A percentile compares a stretch with the other conserved stretches of the same genome.
These are phyloP conservation scores for Venturia carpophila DNA, from an alignment of 2,329 filamentous ascomycete species.

Conservation along the genomic window DNA sequence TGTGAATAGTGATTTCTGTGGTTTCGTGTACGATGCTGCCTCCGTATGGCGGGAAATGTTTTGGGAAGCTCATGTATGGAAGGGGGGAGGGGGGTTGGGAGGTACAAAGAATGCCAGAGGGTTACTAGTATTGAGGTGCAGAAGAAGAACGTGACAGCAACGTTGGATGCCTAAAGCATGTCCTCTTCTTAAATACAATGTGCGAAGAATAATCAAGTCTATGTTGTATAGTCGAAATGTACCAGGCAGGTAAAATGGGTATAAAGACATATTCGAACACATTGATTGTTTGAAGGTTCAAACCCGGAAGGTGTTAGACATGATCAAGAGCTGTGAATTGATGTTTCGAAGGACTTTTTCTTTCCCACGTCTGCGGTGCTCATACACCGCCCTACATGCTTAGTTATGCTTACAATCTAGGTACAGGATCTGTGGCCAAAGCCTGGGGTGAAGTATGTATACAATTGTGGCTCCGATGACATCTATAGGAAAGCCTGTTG, in stretches of 20 bases:
- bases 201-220: no score
- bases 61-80: not conserved
- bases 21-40: no score
- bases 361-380: not conserved
- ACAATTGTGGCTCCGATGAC: not conserved
- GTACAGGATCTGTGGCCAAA: not conserved
- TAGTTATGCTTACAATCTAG: not conserved
- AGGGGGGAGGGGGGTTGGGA: not conserved
- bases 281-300: no score
- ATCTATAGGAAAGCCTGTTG: conserved; percentile 16
- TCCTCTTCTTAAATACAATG: no score
- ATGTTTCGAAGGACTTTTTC: not conserved
- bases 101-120: not conserved
- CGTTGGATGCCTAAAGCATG: not conserved
- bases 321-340: not conserved
- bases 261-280: no score
- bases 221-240: no score
- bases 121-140: not conserved
- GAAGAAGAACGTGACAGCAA: not conserved
- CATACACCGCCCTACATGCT: not conserved
- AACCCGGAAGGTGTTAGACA: not conserved
- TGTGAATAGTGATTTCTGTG: not conserved
- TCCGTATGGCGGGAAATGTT: no score
- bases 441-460: not conserved
- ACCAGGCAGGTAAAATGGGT: no score